Base-by-base conservation (phyloP, 371 early-diverging fungal genomes). In the Circinella umbellata region DNA sequence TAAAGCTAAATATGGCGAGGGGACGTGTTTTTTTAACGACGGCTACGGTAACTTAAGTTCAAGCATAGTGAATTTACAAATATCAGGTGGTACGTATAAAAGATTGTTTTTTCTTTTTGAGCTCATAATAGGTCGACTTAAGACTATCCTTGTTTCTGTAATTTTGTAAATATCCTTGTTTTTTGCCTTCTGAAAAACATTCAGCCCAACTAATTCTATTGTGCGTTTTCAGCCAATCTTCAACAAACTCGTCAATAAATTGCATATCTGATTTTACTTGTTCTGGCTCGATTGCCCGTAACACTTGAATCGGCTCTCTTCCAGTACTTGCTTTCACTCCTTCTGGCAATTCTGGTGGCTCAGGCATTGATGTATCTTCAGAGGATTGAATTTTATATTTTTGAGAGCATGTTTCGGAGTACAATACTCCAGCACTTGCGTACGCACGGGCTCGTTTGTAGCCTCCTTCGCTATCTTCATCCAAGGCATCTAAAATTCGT, bases 191-290 rank as follows among this genome's bases (percentile, higher is more conserved):
- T n/a, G 7, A 10, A 47, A 39, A 48, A 18, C 63, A 63, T 63
- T n/a, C 27, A n/a, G 46, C n/a, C 63, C 47, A 62, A 35, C 63
- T 63, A 47, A 63, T 47, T 63, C 18, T 37, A 3, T 63, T 63
- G 39, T n/a, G 63, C 14, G 63, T 63, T 38, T 63, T 63, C 14
- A 14, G 63, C 63, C 63, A 63, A 18, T 47, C 47, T 63, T 63
- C 60, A 20, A 60, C 36, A 37, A 37, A 60, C 17, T 35, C 27
- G 3, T 13, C 17, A 47, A 63, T 11, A 47, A 63, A 63, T 27
- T 63, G 15, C 63, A 63, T 63, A 27, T 46, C 63, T 38, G 35
- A 15, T 46, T 63, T 63, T 38, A 10, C 11, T 15, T 1, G 38
- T 15, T 37, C 63, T 3, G 63, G 46, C 5, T 63, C 63, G 7